Evolutionary conservation across 352 stramenopile species (phyloP).

Genomic region (Aphanomyces invadans): DNA sequence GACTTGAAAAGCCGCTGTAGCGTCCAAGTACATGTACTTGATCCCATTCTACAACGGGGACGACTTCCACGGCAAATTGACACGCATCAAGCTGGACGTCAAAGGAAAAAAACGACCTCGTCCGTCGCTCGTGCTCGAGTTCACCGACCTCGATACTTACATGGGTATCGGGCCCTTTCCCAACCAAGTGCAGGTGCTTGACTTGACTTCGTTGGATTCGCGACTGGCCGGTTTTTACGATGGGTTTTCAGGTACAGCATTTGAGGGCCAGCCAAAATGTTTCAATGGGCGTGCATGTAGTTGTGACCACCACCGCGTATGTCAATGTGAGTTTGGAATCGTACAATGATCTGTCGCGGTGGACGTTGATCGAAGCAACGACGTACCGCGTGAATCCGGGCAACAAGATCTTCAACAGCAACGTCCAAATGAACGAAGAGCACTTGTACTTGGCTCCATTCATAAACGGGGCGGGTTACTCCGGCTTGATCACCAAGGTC

Average conservation of each 20-base stretch:
- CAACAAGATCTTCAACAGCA: conserved; percentile 4
- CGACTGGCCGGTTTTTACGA: conserved; percentile 49
- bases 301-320: conserved; percentile 2
- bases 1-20: conserved; percentile 26
- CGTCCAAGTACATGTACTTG: conserved; percentile 62
- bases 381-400: neutral
- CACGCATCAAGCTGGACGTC: conserved; percentile 58
- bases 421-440: conserved; percentile 33
- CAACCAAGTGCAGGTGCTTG: conserved; percentile 47
- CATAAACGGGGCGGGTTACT: conserved; percentile 47
- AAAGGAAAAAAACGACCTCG: conserved; percentile 67
- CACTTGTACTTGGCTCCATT: conserved; percentile 66
- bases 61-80: conserved; percentile 53
- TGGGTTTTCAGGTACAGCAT: conserved; percentile 54
- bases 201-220: conserved; percentile 42
- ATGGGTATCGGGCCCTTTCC: conserved; percentile 60
- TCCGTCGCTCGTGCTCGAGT: conserved; percentile 62
- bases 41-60: conserved; percentile 58
- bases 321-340: conserved; percentile 22
- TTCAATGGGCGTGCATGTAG: neutral
- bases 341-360: conserved; percentile 4
- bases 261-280: conserved; percentile 25
- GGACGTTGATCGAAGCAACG: neutral
- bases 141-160: conserved; percentile 63
- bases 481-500: conserved; percentile 38